Evolutionary conservation across 768 basidiomycete species (phyloP).

Genomic region (Asterophora parasitica): DNA sequence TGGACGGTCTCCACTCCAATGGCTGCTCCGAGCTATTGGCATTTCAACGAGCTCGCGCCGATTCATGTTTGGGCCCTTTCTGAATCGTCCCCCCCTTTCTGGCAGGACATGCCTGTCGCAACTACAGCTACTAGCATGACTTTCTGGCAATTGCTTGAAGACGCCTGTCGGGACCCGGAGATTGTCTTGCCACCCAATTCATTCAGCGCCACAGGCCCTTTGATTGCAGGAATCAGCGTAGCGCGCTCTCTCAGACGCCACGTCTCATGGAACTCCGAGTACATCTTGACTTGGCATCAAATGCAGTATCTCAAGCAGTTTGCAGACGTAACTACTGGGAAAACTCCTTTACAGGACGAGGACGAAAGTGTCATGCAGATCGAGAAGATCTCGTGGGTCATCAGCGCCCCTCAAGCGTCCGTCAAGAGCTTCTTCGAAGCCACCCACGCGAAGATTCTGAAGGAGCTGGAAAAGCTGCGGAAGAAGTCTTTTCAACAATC

Average conservation of each 20-base stretch:
- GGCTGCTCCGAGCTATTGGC: conserved; percentile 60
- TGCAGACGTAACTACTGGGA: conserved; percentile 34
- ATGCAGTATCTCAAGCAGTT: conserved; percentile 56
- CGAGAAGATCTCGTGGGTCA: conserved; percentile 44
- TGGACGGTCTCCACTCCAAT: conserved; percentile 41
- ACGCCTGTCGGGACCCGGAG: conserved; percentile 37
- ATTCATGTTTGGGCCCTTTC: conserved; percentile 57
- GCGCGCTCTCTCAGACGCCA: conserved; percentile 52
- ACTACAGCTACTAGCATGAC: conserved; percentile 33
- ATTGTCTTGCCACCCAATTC: conserved; percentile 18
- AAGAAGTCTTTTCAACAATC: conserved; percentile 29
- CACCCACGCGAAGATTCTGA: conserved; percentile 33
- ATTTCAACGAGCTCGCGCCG: conserved; percentile 50
- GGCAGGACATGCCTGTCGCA: conserved; percentile 42
- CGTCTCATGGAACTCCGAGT: conserved; percentile 56
- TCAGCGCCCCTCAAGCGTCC: conserved; percentile 49
- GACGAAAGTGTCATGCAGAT: conserved; percentile 37
- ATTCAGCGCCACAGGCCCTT: conserved; percentile 19
- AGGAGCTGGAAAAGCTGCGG: conserved; percentile 40
- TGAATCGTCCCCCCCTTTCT: conserved; percentile 47
- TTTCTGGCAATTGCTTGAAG: conserved; percentile 58
- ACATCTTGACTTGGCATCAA: conserved; percentile 66
- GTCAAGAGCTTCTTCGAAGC: conserved; percentile 41
- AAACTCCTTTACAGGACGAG: conserved; percentile 45
- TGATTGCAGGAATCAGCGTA: conserved; percentile 25